These are phyloP conservation scores for Trametes villosa DNA, from an alignment of 768 basidiomycete genomes.

Conservation along the genomic window DNA sequence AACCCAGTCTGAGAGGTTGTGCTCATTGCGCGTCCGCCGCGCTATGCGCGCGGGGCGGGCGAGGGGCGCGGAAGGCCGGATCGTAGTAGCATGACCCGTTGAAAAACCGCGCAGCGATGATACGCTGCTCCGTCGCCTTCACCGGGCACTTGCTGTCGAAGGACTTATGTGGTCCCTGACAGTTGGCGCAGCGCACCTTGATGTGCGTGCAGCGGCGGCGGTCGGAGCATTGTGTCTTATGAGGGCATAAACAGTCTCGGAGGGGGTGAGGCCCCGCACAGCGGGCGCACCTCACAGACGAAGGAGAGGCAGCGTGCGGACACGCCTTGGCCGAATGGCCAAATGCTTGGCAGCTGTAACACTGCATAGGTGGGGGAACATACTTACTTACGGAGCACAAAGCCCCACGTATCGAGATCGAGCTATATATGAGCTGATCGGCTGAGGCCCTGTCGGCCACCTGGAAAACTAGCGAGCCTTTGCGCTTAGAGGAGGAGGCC, in stretches of 20 bases:
- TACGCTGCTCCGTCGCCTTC: not conserved
- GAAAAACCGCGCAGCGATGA: not conserved
- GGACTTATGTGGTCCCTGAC: not conserved
- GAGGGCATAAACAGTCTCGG: not conserved
- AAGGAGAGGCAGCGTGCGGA: not conserved
- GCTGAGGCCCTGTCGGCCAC: not conserved
- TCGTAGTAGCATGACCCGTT: slow-evolving; percentile 1
- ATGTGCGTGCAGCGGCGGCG: not conserved
- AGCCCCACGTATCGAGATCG: not conserved
- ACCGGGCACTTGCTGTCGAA: not conserved
- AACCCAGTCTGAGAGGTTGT: not conserved
- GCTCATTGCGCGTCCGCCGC: not conserved
- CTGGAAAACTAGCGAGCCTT: not conserved
- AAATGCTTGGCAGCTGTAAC: not conserved
- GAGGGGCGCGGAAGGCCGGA: not conserved
- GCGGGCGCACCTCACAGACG: not conserved
- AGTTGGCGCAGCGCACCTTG: not conserved
- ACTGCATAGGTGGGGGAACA: not conserved
- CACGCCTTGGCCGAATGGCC: slow-evolving; percentile 3
- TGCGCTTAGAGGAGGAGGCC: not conserved
- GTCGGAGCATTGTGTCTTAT: not conserved
- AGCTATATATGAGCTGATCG: slow-evolving; percentile 7
- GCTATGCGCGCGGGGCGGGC: not conserved
- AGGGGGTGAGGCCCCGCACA: not conserved
- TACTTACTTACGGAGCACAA: not conserved